Conservation (phyloP, 495 filamentous ascomycete genomes). For the Penicillium silybi region DNA sequence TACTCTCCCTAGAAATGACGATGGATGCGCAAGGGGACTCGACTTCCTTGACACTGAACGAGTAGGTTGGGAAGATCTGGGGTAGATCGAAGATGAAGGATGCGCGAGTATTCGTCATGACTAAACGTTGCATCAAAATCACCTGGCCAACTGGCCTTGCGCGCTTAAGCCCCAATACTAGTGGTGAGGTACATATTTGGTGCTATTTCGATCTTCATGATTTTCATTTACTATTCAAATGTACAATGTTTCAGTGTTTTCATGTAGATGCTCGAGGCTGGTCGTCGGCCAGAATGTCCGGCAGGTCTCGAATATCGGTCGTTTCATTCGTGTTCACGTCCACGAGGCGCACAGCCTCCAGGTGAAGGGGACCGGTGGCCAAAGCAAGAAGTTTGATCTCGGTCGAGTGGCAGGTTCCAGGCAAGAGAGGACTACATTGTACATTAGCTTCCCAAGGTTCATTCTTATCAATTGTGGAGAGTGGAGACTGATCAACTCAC, state of each 20-base stretch:
- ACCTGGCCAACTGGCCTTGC: background rate
- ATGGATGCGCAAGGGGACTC: background rate
- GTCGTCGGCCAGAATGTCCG: constrained; percentile 60
- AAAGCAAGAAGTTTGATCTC: constrained; percentile 79
- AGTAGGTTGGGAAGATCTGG: background rate
- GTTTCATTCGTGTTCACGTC: constrained; percentile 79
- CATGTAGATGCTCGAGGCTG: constrained; percentile 17
- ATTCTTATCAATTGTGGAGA: background rate
- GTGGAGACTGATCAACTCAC: constrained; percentile 37
- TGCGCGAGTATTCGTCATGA: background rate
- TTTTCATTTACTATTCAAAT: background rate
- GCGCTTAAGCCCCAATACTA: background rate
- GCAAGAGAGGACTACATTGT: constrained; percentile 55
- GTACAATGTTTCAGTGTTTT: background rate
- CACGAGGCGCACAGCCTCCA: constrained; percentile 79
- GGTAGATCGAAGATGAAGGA: background rate
- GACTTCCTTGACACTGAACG: background rate
- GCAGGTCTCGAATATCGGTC: constrained; percentile 77
- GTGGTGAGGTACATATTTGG: background rate
- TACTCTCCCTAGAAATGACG: background rate
- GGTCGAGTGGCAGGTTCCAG: constrained; percentile 74
- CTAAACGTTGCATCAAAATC: background rate
- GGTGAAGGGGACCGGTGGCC: constrained; percentile 63
- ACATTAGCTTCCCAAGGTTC: background rate
- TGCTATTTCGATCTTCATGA: background rate